phyloP scores from a whole-genome alignment of 176 grass and related monocot species.

The Oropetium thomaeum region DNA sequence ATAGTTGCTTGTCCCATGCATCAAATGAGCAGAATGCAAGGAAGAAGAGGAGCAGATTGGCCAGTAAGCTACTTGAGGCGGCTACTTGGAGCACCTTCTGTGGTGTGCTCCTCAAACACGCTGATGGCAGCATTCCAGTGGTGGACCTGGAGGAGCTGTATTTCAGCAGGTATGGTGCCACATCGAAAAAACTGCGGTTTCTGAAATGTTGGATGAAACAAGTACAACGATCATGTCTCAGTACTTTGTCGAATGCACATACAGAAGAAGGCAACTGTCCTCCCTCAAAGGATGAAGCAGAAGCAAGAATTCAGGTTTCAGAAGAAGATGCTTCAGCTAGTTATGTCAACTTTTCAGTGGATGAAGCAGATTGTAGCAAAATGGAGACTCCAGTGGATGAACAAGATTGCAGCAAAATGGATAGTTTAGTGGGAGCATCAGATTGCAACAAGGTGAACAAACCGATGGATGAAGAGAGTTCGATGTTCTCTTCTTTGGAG shows the following conservation, averaged over 20 bases:
- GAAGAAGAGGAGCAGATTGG: constrained; percentile 60
- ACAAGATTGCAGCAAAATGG: constrained; percentile 20
- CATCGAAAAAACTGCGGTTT: constrained; percentile 78
- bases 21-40: constrained; percentile 40
- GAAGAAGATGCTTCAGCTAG: constrained; percentile 39
- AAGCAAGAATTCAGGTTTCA: constrained; percentile 36
- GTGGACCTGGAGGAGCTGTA: constrained; percentile 73
- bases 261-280: constrained; percentile 28
- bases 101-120: constrained; percentile 44
- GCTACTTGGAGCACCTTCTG: constrained; percentile 49
- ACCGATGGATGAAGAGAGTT: constrained; percentile 18
- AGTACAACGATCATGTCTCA: constrained; percentile 41
- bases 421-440: constrained; percentile 28
- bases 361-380: constrained; percentile 40
- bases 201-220: constrained; percentile 95
- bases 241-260: constrained; percentile 16
- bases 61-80: constrained; percentile 50
- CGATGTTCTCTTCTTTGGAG: constrained; percentile 50
- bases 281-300: constrained; percentile 49
- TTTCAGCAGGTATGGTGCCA: constrained; percentile 51
- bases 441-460: constrained; percentile 27
- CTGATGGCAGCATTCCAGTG: constrained; percentile 39
- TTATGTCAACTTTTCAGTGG: constrained; percentile 17
- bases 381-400: constrained; percentile 16
- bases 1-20: constrained; percentile 9